Evolutionary conservation across 352 stramenopile genomes (phyloP), one percentile per base, ranked within the genome.

Genomic region (Globisporangium takayamanum): DNA sequence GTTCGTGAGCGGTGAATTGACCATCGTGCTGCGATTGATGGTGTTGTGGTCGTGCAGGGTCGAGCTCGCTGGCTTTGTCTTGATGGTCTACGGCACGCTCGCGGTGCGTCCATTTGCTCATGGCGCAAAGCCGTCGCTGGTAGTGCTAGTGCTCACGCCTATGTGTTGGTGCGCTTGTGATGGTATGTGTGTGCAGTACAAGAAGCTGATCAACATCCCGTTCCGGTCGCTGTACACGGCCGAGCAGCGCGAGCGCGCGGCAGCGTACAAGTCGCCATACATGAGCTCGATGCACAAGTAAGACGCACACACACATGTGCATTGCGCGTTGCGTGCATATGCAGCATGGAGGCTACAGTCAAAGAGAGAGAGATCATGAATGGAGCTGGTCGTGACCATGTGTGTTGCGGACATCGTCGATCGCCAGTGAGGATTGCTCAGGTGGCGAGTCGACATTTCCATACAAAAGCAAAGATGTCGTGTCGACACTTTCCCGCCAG

Each of bases 21-120:
- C 3, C 10, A 20, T 26, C 2, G 7, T 37, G 36, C 3, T 50
- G 22, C 22, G 22, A 7, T 15, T 18, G 45, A 1, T 16, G 20
- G 5, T 63, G 56, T 54, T 54, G 28, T 39, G 18, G 2, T 5
- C 36, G 14, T 33, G 15, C 61, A 89, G 76, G 77, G 59, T 94
- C 56, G 79, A 92, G 58, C 76, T 92, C 26, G 46, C 73, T 3
- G 80, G 84, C 50, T 91, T 93, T 64, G 63, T 82, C 26, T 63
- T 92, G 37, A 89, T 94, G 79, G 79, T 92, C 16, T 89, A 80
- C 62, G 81, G 81, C 54, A 94, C 81, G 3, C 56, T 92, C 6
- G 68, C 81, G 71, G 83, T 92, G 79, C 53, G 82, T 72, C 44
- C 6, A 47, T 41, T 20, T 49, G 25, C 12, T 18, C 3, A 41